These are phyloP conservation scores for Carex cristatella DNA, from an alignment of 176 grass and related monocot genomes.

Conservation along the genomic window DNA sequence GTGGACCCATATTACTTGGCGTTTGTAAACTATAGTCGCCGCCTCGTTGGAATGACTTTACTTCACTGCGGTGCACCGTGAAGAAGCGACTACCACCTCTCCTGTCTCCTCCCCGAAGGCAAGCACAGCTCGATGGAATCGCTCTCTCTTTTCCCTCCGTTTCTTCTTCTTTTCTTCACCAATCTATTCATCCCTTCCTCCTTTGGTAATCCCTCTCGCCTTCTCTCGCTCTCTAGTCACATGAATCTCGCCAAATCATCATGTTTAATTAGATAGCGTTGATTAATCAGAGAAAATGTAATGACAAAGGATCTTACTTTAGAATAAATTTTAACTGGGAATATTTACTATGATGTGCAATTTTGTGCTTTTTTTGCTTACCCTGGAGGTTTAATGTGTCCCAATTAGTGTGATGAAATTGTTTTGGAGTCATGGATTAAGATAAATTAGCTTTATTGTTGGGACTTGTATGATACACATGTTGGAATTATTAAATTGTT, in stretches of 20 bases:
- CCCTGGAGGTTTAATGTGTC: background rate
- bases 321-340: background rate
- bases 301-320: background rate
- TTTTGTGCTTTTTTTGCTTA: background rate
- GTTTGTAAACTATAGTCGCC: background rate
- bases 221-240: background rate
- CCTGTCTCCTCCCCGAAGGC: background rate
- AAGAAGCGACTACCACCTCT: conserved; percentile 2
- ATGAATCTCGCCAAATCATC: background rate
- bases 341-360: background rate
- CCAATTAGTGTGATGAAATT: background rate
- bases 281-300: background rate
- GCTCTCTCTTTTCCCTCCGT: background rate
- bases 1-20: background rate
- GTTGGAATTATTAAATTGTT: background rate
- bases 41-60: background rate
- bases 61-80: background rate
- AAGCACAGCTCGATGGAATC: conserved; percentile 10
- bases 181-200: conserved; percentile 6
- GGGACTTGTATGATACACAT: background rate
- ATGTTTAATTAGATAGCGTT: background rate
- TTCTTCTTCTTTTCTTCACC: conserved; percentile 7
- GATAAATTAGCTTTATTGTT: background rate
- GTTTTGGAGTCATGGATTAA: background rate
- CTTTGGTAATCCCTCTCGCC: conserved; percentile 10